Conservation (phyloP, 1,284 basidiomycete species). For the Ustilago hordei region DNA sequence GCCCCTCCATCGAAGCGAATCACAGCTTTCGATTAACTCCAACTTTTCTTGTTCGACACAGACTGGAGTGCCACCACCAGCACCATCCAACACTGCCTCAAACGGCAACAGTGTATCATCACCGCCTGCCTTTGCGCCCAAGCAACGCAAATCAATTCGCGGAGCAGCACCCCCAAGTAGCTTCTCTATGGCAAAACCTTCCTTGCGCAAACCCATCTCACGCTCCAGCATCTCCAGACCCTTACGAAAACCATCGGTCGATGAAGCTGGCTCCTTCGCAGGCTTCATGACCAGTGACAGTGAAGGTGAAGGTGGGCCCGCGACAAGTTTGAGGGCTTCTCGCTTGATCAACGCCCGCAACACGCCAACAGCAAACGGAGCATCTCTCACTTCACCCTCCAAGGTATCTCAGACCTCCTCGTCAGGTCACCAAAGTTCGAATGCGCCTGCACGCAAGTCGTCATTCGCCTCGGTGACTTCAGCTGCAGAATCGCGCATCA, state of each 20-base stretch:
- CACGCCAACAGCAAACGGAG: background rate
- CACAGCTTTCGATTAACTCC: constrained; percentile 30
- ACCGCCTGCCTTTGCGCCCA: constrained; percentile 8
- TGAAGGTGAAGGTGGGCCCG: constrained; percentile 45
- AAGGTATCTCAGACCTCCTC: constrained; percentile 26
- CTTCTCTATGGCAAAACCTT: constrained; percentile 45
- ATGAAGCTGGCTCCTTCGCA: constrained; percentile 29
- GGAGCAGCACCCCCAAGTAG: constrained; percentile 50
- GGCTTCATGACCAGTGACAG: constrained; percentile 57
- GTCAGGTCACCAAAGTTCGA: constrained; percentile 4
- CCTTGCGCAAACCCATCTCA: constrained; percentile 33
- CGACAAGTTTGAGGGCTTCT: constrained; percentile 19
- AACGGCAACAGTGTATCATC: constrained; percentile 2
- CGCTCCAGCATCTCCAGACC: constrained; percentile 48
- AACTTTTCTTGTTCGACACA: constrained; percentile 23
- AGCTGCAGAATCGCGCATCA: constrained; percentile 20
- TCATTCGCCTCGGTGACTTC: constrained; percentile 43
- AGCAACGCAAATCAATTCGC: constrained; percentile 35
- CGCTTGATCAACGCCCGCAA: constrained; percentile 24
- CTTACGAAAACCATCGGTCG: constrained; percentile 22
- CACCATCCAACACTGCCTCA: background rate
- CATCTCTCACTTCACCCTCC: constrained; percentile 16
- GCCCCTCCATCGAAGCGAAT: constrained; percentile 34
- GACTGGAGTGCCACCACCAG: background rate
- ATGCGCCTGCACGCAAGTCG: constrained; percentile 19